Evolutionary conservation across 768 basidiomycete genomes (phyloP), one percentile per base, ranked within the genome.

Genomic region (Cystofilobasidium macerans): DNA sequence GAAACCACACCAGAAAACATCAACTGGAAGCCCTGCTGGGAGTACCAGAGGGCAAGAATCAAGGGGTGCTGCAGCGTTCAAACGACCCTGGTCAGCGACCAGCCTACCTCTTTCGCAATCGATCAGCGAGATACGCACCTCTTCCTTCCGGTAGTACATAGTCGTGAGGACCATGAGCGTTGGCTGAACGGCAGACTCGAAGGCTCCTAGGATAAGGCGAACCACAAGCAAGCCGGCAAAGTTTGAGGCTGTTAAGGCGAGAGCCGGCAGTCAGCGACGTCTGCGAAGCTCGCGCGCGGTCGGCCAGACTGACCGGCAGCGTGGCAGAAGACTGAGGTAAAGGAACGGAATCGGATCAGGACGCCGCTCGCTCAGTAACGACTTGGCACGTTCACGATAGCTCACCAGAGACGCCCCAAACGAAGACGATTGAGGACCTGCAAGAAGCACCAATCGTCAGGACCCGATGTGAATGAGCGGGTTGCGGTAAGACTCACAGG

Each of bases 71-170:
- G 33, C 3, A 13, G 14, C 9, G n/a, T n/a, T n/a, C 12, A 6
- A 3, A 11, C 42, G 36, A 24, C 9, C 13, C 26, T 8, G 26
- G 35, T 65, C 42, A 64, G 63, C 11, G n/a, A n/a, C n/a, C n/a
- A n/a, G n/a, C n/a, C n/a, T n/a, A n/a, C n/a, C n/a, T n/a, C n/a
- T n/a, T n/a, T n/a, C n/a, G n/a, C n/a, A n/a, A n/a, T n/a, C n/a
- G 60, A 32, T 24, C 1, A 68, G 69, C 69, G 70, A 5, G 70
- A 67, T 30, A 65, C 82, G 81, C 8, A 45, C 43, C 69, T 82
- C 81, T 22, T 79, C 79, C 32, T 81, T 77, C 13, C 78, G 80
- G 69, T 81, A 82, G 77, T 80, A 82, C 81, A 82, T 81, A 40
- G 79, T 78, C 12, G 81, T 80, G 75, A 81, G 69, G 62, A 76